Conservation (phyloP, 192 early-diverging fungal species). For the Backusella tuberculispora region DNA sequence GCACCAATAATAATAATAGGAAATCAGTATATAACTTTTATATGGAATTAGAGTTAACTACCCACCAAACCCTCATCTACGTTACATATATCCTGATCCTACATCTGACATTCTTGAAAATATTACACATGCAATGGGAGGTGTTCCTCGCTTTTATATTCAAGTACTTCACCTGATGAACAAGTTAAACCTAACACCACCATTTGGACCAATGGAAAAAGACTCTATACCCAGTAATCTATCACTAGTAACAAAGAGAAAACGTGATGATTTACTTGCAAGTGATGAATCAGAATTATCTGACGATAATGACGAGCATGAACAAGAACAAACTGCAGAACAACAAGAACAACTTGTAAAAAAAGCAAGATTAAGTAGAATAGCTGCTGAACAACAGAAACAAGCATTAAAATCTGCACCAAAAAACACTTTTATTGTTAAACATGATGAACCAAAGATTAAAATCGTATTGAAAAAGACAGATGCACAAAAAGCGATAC, state of each 20-base stretch:
- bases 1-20: neutral
- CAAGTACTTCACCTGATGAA: slow-evolving; percentile 69
- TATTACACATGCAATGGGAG: slow-evolving; percentile 56
- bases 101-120: slow-evolving; percentile 52
- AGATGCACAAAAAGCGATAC: slow-evolving; percentile 16
- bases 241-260: slow-evolving; percentile 35
- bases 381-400: slow-evolving; percentile 24
- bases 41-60: slow-evolving; percentile 39
- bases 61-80: slow-evolving; percentile 44
- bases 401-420: slow-evolving; percentile 4
- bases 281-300: slow-evolving; percentile 56
- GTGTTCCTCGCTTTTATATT: slow-evolving; percentile 56
- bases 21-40: neutral
- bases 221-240: slow-evolving; percentile 24
- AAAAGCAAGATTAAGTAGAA: slow-evolving; percentile 5
- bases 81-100: slow-evolving; percentile 49
- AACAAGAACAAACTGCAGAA: neutral
- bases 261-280: slow-evolving; percentile 48
- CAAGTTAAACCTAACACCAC: slow-evolving; percentile 64
- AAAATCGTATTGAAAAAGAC: neutral
- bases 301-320: slow-evolving; percentile 26
- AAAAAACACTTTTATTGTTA: neutral
- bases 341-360: neutral
- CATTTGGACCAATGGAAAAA: slow-evolving; percentile 38
- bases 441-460: neutral